Base-by-base conservation (phyloP, 1,284 basidiomycete genomes). In the Fomitopsis schrenkii region DNA sequence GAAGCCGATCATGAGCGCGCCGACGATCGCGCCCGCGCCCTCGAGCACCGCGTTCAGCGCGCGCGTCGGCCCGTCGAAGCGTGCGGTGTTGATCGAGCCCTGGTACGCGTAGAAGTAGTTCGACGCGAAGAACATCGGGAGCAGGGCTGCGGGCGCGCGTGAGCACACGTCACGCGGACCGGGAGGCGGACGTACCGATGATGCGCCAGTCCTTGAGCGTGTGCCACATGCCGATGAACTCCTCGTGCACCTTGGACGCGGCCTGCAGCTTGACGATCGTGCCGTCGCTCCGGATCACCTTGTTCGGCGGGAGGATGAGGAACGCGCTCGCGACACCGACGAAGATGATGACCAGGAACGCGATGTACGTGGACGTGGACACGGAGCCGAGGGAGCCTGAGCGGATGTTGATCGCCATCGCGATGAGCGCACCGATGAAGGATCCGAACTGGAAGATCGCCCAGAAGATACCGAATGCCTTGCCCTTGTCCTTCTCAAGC, bases 401-500 rank as follows among this genome's bases (percentile, higher is more conserved):
- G 53, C 67, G 59, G 62, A 75, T 75, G 70, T 79, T 78, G 70
- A 79, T 76, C 2, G 77, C 80, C 41, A 84, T 73, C 19, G 81
- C 76, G 63, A 85, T 82, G 52, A 82, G 73, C 0, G 78, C 74
- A 12, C 83, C 83, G 41, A 85, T 76, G 42, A 82, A 78, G 22
- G 79, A 79, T 41, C 83, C 79, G 54, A 80, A 71, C 66, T 84
- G 82, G 77, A 84, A 84, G 68, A 83, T 79, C 53, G 78, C 75
- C 84, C 83, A 86, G 70, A 85, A 81, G 58, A 83, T 64, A 17
- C 75, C 77, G 64, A 78, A 80, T 10, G 77, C 69, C 50, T 72
- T 74, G 7, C 76, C 71, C 70, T 87, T 84, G 68, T 90, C 76
- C 64, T 86, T 80, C 62, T 87, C 79, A 61, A 83, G 76, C 59